Evolutionary conservation across 2,329 filamentous ascomycete species (phyloP).

Genomic region (Diaporthe longicolla): DNA sequence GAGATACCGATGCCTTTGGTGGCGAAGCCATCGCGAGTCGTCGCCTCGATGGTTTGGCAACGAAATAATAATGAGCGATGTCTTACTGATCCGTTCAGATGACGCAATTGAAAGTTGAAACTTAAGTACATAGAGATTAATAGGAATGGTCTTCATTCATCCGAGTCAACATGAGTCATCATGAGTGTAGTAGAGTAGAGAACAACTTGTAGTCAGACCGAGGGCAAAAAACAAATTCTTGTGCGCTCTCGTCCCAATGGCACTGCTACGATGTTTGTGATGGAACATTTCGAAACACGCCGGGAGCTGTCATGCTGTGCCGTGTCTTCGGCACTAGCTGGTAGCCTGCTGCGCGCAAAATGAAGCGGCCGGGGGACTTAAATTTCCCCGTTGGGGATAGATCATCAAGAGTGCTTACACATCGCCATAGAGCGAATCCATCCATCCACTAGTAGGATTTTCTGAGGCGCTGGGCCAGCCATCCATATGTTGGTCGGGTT

Average conservation of each 20-base stretch:
- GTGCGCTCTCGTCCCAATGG: background rate
- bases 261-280: background rate
- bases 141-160: background rate
- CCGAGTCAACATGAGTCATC: background rate
- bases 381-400: background rate
- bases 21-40: background rate
- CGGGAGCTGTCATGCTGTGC: background rate
- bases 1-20: background rate
- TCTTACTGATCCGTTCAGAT: background rate
- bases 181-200: background rate
- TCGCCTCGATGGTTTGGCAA: background rate
- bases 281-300: background rate
- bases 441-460: background rate
- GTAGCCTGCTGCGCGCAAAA: background rate
- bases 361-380: background rate
- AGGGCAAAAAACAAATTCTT: background rate
- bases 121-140: background rate
- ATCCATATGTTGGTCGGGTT: background rate
- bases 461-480: background rate
- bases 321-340: background rate
- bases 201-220: background rate
- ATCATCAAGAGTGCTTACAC: background rate
- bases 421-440: background rate
- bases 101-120: background rate
- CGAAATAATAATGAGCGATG: background rate